Evolutionary conservation across 306 rosid genomes (phyloP).

Genomic region (Vicia villosa): DNA sequence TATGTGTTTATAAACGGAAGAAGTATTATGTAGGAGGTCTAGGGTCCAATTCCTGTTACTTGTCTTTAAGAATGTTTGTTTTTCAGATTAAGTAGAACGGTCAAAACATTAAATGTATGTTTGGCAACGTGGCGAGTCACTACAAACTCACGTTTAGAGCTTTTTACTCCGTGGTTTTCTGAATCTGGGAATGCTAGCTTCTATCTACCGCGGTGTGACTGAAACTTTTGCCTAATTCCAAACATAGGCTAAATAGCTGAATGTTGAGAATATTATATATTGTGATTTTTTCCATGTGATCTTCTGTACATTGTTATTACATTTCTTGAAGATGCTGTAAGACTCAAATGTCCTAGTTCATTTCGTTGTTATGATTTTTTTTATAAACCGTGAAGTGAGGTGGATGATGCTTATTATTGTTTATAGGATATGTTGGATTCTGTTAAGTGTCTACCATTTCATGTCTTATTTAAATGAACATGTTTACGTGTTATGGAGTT

Average conservation of each 20-base stretch:
- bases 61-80: neutral
- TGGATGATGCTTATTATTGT: conserved; percentile 11
- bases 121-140: too few relatives aligned
- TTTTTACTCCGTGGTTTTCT: too few relatives aligned
- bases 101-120: neutral
- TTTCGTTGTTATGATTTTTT: conserved; percentile 17
- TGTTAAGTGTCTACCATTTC: neutral
- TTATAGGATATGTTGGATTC: conserved; percentile 11
- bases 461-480: conserved; percentile 22
- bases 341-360: neutral
- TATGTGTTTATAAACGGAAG: neutral
- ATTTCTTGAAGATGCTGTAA: neutral
- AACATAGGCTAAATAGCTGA: too few relatives aligned
- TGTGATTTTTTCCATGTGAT: conserved; percentile 18
- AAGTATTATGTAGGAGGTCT: neutral
- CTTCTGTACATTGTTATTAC: neutral
- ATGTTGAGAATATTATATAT: neutral
- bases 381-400: neutral
- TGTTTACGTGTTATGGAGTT: conserved; percentile 31
- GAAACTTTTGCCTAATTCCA: too few relatives aligned
- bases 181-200: too few relatives aligned
- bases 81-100: neutral
- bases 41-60: neutral
- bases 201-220: too few relatives aligned
- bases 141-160: too few relatives aligned